phyloP scores from a whole-genome alignment of 495 filamentous ascomycete genomes.

The Aspergillus affinis region DNA sequence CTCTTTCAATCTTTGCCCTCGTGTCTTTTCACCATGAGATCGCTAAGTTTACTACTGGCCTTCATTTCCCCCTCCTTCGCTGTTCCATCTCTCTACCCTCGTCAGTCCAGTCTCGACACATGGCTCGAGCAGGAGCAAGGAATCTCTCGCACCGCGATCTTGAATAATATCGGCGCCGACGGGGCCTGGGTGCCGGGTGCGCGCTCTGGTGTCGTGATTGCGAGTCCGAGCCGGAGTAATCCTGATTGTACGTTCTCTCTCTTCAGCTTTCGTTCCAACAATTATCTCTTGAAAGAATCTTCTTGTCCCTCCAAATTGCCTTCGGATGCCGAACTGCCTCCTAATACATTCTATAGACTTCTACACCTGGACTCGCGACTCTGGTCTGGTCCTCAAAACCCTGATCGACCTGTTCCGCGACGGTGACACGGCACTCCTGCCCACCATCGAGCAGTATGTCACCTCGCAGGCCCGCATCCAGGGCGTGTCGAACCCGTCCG shows the following conservation, averaged over 20 bases:
- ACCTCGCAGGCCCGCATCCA: slow-evolving; percentile 60
- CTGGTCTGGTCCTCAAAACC: slow-evolving; percentile 61
- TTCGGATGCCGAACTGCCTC: too few species aligned
- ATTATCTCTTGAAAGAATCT: too few species aligned
- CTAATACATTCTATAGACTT: slow-evolving; percentile 45
- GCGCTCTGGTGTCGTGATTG: slow-evolving; percentile 54
- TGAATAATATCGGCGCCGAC: slow-evolving; percentile 16
- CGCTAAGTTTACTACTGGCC: not conserved
- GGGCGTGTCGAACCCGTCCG: slow-evolving; percentile 60
- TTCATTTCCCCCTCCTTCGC: not conserved
- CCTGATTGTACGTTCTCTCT: slow-evolving; percentile 57
- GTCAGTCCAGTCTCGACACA: not conserved
- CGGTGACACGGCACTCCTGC: slow-evolving; percentile 53
- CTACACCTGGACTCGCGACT: slow-evolving; percentile 74
- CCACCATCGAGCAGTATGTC: slow-evolving; percentile 57
- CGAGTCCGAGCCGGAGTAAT: slow-evolving; percentile 55
- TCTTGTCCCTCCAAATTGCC: too few species aligned
- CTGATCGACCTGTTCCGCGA: slow-evolving; percentile 59
- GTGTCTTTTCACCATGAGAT: not conserved
- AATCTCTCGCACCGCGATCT: slow-evolving; percentile 12
- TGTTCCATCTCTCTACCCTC: not conserved
- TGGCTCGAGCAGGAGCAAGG: not conserved
- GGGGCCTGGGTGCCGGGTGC: slow-evolving; percentile 13
- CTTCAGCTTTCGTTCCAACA: too few species aligned
- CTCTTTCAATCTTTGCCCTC: not conserved